Conservation (phyloP, 2,329 filamentous ascomycete species). For the Byssochlamys sp. region DNA sequence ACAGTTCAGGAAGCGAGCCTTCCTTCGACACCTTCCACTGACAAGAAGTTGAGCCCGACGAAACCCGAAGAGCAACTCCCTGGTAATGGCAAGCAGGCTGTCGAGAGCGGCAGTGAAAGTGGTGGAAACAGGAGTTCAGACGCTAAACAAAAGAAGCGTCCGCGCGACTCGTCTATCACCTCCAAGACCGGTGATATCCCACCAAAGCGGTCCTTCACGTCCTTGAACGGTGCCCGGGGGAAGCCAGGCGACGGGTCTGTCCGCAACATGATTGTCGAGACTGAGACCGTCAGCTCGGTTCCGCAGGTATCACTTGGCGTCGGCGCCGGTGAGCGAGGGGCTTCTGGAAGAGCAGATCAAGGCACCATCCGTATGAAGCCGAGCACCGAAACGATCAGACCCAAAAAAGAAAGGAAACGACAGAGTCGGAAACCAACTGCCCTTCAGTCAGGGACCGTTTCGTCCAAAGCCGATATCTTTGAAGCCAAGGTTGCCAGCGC, state of each 20-base stretch:
- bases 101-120: conserved; percentile 53
- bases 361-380: conserved; percentile 74
- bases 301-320: conserved; percentile 70
- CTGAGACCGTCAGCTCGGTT: conserved; percentile 85
- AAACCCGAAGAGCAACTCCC: conserved; percentile 29
- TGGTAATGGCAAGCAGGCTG: conserved; percentile 34
- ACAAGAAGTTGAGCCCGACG: conserved; percentile 30
- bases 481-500: conserved; percentile 93
- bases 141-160: conserved; percentile 27
- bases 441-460: conserved; percentile 45
- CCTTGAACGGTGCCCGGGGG: conserved; percentile 53
- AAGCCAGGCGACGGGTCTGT: conserved; percentile 65
- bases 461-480: conserved; percentile 95
- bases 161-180: conserved; percentile 27
- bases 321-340: conserved; percentile 45
- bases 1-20: conserved; percentile 87
- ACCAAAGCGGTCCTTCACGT: conserved; percentile 59
- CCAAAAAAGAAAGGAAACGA: conserved; percentile 86
- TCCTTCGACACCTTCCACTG: conserved; percentile 55
- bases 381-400: conserved; percentile 90
- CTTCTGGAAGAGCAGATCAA: conserved; percentile 51
- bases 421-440: conserved; percentile 62
- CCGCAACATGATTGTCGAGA: conserved; percentile 93
- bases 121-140: conserved; percentile 34
- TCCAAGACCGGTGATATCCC: conserved; percentile 45